Base-by-base conservation (phyloP, 257 asterid genomes). In the Fraxinus pennsylvanica region DNA sequence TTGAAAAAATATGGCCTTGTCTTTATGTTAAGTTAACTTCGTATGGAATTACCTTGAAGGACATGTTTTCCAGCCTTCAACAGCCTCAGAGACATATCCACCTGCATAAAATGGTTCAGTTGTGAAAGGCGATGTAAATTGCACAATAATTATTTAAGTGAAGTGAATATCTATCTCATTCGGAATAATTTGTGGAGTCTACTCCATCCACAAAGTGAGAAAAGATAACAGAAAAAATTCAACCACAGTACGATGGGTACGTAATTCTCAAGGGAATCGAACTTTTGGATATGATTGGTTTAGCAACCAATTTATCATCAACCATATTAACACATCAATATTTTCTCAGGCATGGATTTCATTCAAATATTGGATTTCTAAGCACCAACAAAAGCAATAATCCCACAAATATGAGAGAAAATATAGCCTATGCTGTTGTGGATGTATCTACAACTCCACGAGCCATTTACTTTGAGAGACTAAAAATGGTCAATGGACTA, bases 41-140 rank as follows among this genome's bases (percentile, higher is more conserved):
- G 9, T 2, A 50, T 35, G 63, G 68, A 87, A 71, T 74, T 83
- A 95, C 99, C 99, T 95, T 95, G 99, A 66, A 95, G 90, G 82
- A 95, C 99, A 88, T 92, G 97, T 72, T 95, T 95, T 83, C 99
- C 99, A 72, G 73, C 90, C 84, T 87, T 89, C 68, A 95, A 86
- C 78, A 90, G 72, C 87, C 86, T 93, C 84, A 93, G 72, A 71
- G 99, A 95, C 97, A 95, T 88, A 77, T 93, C 96, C 81, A 95
- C 98, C 99, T 95, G 89, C 78, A 83, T 67, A 77, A 81, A 84
- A 76, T 65, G 50, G 45, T 47, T 76, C 72, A 36, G 71, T 9
- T 8, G 74, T 86, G 76, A 75, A 79, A 75, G 50, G 79, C 3
- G 43, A 76, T 27, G n/a, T 22, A 35, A 78, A 33, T 32, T 76